Evolutionary conservation across 139 green algal species (phyloP).

Genomic region (Diplosphaera chodatii): DNA sequence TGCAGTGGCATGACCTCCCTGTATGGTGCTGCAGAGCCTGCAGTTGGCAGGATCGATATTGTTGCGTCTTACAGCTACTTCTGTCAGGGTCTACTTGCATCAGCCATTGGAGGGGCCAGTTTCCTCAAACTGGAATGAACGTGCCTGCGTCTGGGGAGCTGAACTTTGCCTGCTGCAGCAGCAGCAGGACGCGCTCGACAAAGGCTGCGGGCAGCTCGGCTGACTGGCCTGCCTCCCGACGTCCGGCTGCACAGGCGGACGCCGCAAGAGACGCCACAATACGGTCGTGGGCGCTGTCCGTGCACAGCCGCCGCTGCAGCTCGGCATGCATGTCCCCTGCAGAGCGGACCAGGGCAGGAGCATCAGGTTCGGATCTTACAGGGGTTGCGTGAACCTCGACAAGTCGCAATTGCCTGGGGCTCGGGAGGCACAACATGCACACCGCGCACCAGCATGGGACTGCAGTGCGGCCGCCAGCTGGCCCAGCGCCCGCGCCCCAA

Average conservation of each 20-base stretch:
- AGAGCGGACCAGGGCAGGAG: too few species aligned
- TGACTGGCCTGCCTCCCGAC: slow-evolving; percentile 9
- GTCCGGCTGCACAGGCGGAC: slow-evolving; percentile 6
- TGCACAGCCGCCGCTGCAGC: slow-evolving; percentile 22
- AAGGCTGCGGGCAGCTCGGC: background rate
- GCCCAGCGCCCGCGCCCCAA: slow-evolving; percentile 35
- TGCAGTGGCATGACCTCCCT: slow-evolving; percentile 41
- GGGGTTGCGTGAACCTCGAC: too few species aligned
- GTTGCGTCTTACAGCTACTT: too few species aligned
- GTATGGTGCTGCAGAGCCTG: slow-evolving; percentile 25
- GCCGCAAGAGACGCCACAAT: background rate
- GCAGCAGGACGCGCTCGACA: background rate
- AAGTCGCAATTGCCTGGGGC: too few species aligned
- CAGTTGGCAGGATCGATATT: too few species aligned
- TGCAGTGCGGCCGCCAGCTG: slow-evolving; percentile 20
- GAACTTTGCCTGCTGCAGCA: slow-evolving; percentile 10
- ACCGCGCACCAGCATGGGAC: background rate
- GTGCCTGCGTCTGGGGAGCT: background rate
- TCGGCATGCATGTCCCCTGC: background rate
- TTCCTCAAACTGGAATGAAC: too few species aligned
- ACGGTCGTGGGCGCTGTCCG: background rate
- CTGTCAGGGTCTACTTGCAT: too few species aligned
- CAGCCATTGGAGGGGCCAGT: too few species aligned
- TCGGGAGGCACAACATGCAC: too few species aligned
- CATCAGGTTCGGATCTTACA: too few species aligned